A percentile compares a stretch with the other conserved stretches of the same genome.
These are phyloP conservation scores for Stylonectria norvegica DNA, from an alignment of 2,329 filamentous ascomycete genomes.

Conservation along the genomic window DNA sequence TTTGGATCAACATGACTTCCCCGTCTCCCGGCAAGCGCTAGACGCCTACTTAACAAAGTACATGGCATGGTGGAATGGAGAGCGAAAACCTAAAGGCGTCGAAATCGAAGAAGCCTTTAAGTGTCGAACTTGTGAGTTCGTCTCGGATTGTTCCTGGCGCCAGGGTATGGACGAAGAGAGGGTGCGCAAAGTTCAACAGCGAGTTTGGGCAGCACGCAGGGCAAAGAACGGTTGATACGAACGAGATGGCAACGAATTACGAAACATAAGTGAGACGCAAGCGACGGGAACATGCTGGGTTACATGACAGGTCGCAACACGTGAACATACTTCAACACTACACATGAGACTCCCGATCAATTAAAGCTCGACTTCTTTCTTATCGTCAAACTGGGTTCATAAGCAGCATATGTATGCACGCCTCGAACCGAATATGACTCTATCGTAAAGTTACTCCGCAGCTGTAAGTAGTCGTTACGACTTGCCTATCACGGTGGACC, in stretches of 20 bases:
- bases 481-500: no score
- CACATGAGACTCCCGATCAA: no score
- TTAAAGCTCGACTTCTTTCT: no score
- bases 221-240: slow-evolving; percentile 2
- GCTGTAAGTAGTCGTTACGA: not conserved
- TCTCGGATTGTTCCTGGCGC: slow-evolving; percentile 74
- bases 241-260: slow-evolving; percentile 18
- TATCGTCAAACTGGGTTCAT: no score
- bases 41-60: slow-evolving; percentile 64
- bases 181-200: slow-evolving; percentile 25
- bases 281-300: slow-evolving; percentile 3
- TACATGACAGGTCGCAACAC: slow-evolving; percentile 6
- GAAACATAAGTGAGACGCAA: slow-evolving; percentile 11
- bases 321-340: slow-evolving; percentile 5
- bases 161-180: slow-evolving; percentile 61
- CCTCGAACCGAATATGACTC: not conserved
- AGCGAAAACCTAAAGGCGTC: slow-evolving; percentile 70
- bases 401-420: no score
- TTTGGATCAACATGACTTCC: slow-evolving; percentile 57
- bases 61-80: slow-evolving; percentile 85
- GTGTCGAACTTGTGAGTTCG: slow-evolving; percentile 81
- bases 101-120: slow-evolving; percentile 84
- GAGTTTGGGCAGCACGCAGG: slow-evolving; percentile 18
- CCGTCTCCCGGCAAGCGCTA: slow-evolving; percentile 62
- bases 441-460: not conserved